Evolutionary conservation across 2,329 filamentous ascomycete genomes (phyloP).

Genomic region (Talaromyces sp.): DNA sequence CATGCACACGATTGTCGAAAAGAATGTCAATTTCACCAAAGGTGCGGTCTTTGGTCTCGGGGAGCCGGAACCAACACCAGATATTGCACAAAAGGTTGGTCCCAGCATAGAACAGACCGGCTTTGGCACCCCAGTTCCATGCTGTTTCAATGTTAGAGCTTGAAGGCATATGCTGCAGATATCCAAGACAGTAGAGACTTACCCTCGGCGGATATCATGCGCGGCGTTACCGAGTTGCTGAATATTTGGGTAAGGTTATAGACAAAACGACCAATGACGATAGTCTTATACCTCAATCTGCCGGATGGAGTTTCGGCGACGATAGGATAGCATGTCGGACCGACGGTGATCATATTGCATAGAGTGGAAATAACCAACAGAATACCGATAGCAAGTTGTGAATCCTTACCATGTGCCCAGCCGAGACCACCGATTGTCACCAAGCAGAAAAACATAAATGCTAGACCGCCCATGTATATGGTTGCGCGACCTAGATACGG

Average conservation of each 20-base stretch:
- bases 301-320: conserved; percentile 52
- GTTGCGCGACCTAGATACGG: conserved; percentile 37
- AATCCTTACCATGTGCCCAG: conserved; percentile 17
- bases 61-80: conserved; percentile 76
- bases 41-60: conserved; percentile 72
- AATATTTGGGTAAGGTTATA: conserved; percentile 69
- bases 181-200: neutral
- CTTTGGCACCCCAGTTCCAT: conserved; percentile 84
- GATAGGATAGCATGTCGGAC: conserved; percentile 50
- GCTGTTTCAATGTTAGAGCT: conserved; percentile 31
- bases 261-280: conserved; percentile 55
- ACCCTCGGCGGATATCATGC: conserved; percentile 85
- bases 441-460: conserved; percentile 37
- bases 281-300: conserved; percentile 45
- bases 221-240: conserved; percentile 73
- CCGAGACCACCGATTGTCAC: conserved; percentile 31
- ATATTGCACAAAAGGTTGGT: conserved; percentile 76
- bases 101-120: conserved; percentile 83
- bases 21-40: conserved; percentile 83
- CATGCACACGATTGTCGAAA: conserved; percentile 68
- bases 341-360: conserved; percentile 51
- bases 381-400: conserved; percentile 30
- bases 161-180: neutral
- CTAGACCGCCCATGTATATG: conserved; percentile 38
- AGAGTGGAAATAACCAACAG: conserved; percentile 51